Evolutionary conservation across 1,284 basidiomycete species (phyloP).

Genomic region (Hypsizygus ulmarius): DNA sequence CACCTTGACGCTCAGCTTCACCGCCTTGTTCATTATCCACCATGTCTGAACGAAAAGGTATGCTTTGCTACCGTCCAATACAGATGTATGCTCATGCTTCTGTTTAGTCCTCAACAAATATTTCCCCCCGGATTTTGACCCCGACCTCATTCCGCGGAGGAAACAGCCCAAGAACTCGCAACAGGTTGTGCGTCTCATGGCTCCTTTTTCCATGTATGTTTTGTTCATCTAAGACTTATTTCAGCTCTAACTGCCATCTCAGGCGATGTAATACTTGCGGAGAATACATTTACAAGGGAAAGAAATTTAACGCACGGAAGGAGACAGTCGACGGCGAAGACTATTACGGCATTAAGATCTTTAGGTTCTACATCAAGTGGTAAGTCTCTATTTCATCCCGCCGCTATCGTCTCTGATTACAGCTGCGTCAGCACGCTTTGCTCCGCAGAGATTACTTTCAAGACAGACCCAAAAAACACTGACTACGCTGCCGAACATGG

Average conservation of each 20-base stretch:
- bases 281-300: constrained; percentile 97
- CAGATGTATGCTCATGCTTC: constrained; percentile 9
- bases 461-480: constrained; percentile 98
- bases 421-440: constrained; percentile 69
- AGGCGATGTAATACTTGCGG: constrained; percentile 94
- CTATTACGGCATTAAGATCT: constrained; percentile 98
- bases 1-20: not conserved
- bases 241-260: constrained; percentile 13
- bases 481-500: constrained; percentile 93
- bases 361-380: constrained; percentile 85
- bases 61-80: constrained; percentile 9
- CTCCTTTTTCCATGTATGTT: constrained; percentile 92
- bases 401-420: not conserved
- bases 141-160: constrained; percentile 89
- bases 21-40: constrained; percentile 21
- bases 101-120: constrained; percentile 85
- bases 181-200: constrained; percentile 97
- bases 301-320: constrained; percentile 99
- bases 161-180: constrained; percentile 90
- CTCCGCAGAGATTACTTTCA: constrained; percentile 99
- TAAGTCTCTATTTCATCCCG: constrained; percentile 27
- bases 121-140: constrained; percentile 96
- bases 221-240: constrained; percentile 1
- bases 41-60: constrained; percentile 91
- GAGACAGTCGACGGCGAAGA: constrained; percentile 97